phyloP scores from a whole-genome alignment of 805 yeast species.

The Zygotorulaspora danielsina region DNA sequence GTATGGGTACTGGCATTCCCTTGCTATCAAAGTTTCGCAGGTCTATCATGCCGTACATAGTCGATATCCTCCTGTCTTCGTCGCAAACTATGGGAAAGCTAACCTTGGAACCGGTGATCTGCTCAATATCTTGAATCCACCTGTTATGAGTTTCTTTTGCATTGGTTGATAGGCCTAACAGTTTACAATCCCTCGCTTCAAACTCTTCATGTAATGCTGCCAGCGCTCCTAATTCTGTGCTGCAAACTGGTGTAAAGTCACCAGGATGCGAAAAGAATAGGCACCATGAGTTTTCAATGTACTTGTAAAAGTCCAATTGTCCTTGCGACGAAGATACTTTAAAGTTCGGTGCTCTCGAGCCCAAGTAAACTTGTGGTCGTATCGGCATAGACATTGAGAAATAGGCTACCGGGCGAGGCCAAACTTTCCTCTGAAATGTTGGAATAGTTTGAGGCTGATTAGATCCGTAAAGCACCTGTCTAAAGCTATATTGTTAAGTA shows the following conservation, averaged over 20 bases:
- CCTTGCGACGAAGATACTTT: conserved; percentile 60
- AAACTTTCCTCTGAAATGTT: too few species aligned
- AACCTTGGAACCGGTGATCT: conserved; percentile 54
- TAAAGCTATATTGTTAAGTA: too few species aligned
- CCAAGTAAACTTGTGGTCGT: conserved; percentile 33
- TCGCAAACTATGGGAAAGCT: conserved; percentile 69
- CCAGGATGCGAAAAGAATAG: conserved; percentile 73
- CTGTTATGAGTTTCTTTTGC: conserved; percentile 55
- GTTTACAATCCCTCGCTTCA: conserved; percentile 56
- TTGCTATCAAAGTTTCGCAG: conserved; percentile 60
- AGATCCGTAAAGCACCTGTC: too few species aligned
- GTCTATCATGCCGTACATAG: conserved; percentile 65
- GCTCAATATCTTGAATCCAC: conserved; percentile 73
- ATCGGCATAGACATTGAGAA: conserved; percentile 11
- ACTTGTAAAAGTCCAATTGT: conserved; percentile 58
- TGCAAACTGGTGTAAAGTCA: conserved; percentile 76
- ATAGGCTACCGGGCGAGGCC: too few species aligned
- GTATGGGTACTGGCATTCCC: conserved; percentile 62
- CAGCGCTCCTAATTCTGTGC: conserved; percentile 74
- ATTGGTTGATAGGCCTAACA: conserved; percentile 67
- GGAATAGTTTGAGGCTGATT: too few species aligned
- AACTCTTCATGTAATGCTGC: conserved; percentile 69
- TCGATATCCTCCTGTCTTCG: conserved; percentile 55
- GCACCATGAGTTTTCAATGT: conserved; percentile 57
- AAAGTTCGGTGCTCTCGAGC: conserved; percentile 68